Base-by-base conservation (phyloP, 495 filamentous ascomycete genomes). In the Durotheca rogersii region DNA sequence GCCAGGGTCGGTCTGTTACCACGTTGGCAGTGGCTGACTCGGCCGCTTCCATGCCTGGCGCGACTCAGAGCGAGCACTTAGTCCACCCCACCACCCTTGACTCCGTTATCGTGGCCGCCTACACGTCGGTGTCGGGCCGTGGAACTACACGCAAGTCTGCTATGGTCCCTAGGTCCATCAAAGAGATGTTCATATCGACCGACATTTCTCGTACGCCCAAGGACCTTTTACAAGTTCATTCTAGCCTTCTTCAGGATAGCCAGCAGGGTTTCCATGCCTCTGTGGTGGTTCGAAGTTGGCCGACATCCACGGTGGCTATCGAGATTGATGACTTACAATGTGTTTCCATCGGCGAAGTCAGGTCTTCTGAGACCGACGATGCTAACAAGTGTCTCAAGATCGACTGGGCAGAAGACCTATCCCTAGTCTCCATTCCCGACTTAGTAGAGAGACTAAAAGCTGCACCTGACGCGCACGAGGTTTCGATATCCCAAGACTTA, bases 41-140 rank as follows among this genome's bases (percentile, higher is more conserved):
- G n/a, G n/a, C n/a, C n/a, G 49, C 55, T 1, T 30, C 55, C 3
- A 75, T 77, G 72, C 71, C 76, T 1, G 58, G 62, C 27, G 20
- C 61, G 2, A 70, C 66, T 44, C 64, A 74, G 43, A 59, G 50
- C 7, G 51, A 53, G 7, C 71, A 70, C 41, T 21, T 78, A 11
- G 58, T 78, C 17, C 76, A 80, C 43, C 77, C 77, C 0, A 67
- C 69, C 0, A 75, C 73, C 0, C 43, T 74, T 0, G 71, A 72
- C 36, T 62, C 64, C 0, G 58, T 72, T 1, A 65, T 70, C 17
- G 67, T 70, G 21, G 58, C 60, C 7, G 56, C 60, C 16, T 63
- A 64, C 40, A 66, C 65, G 1, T 49, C 56, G 1, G 29, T 60
- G 4, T 25, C 39, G 4, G 16, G 39, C 21, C 23, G 11, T 7